Evolutionary conservation across 768 basidiomycete genomes (phyloP).

Genomic region (Chalciporus pseudorubinellus): DNA sequence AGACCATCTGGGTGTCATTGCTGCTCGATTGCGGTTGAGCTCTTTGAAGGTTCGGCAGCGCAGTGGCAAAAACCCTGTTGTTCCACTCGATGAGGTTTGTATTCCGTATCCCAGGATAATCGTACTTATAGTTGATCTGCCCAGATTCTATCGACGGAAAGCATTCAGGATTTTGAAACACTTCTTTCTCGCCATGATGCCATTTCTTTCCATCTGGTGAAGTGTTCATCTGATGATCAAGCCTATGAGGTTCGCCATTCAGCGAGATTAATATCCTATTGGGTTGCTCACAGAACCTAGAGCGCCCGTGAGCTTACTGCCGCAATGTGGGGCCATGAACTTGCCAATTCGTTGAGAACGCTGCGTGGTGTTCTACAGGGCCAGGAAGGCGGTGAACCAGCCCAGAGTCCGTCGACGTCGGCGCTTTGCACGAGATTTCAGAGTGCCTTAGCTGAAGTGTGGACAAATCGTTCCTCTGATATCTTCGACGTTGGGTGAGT

Average conservation of each 20-base stretch:
- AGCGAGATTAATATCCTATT: background rate
- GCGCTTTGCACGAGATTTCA: conserved; percentile 59
- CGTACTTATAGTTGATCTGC: background rate
- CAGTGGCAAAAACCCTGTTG: conserved; percentile 40
- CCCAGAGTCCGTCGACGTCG: conserved; percentile 7
- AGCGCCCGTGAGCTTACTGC: conserved; percentile 82
- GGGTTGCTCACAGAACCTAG: conserved; percentile 28
- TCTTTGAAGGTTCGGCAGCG: conserved; percentile 37
- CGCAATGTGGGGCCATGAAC: conserved; percentile 78
- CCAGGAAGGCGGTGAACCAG: conserved; percentile 35
- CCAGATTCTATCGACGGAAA: conserved; percentile 53
- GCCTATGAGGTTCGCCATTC: conserved; percentile 64
- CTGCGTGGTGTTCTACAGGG: conserved; percentile 50
- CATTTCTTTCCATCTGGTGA: conserved; percentile 64
- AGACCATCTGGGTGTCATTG: conserved; percentile 93
- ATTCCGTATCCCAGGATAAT: background rate
- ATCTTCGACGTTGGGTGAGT: conserved; percentile 82
- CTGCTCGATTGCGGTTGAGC: conserved; percentile 70
- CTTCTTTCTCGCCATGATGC: conserved; percentile 63
- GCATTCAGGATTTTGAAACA: conserved; percentile 52
- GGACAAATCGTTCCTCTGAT: conserved; percentile 66
- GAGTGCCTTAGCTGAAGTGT: conserved; percentile 63
- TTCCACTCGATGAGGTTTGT: conserved; percentile 70
- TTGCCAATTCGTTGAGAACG: conserved; percentile 66
- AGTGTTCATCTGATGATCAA: conserved; percentile 74